Base-by-base conservation (phyloP, 2,329 filamentous ascomycete genomes). In the Diaporthe amygdali region DNA sequence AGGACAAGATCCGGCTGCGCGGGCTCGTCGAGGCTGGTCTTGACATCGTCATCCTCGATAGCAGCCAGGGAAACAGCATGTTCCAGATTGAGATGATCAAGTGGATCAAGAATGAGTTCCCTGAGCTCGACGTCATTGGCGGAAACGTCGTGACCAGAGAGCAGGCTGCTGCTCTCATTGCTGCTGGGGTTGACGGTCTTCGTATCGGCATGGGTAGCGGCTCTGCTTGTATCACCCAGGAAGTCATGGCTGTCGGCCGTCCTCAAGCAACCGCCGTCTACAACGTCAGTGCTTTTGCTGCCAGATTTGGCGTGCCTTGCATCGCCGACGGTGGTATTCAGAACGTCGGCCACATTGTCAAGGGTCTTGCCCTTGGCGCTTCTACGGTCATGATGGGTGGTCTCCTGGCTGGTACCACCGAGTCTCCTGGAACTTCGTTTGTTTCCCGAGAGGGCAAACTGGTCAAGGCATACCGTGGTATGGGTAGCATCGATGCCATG, bases 321-420 rank as follows among this genome's bases (percentile, higher is more conserved):
- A 98, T 99, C 80, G 96, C 96, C 72, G 96, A 99, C 78, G 96
- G 96, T 78, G 96, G 96, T 84, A 93, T 99, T 77, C 96, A 99
- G 84, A 99, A 99, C 80, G 94, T 99, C 76, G 96, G 96, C 69
- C 97, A 99, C 87, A 98, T 99, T 76, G 96, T 99, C 83, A 99
- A 99, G 89, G 96, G 95, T 81, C 91, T 99, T 75, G 92, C 96
- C 56, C 91, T 99, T 74, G 96, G 96, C 76, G 96, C 96, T 71
- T 94, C 94, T 55, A 97, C 95, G 46, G 93, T 99, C 82, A 99
- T 99, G 96, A 99, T 99, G 96, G 96, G 96, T 78, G 97, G 96
- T 85, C 91, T 99, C 67, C 90, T 99, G 75, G 96, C 96, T 64
- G 96, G 97, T 81, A 98, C 96, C 74, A 98, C 96, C 51, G 96